Percentiles rank a stretch among this genome's conserved stretches.
Conservation (phyloP, 2,329 filamentous ascomycete genomes). For the Aspergillus pseudonomiae region DNA sequence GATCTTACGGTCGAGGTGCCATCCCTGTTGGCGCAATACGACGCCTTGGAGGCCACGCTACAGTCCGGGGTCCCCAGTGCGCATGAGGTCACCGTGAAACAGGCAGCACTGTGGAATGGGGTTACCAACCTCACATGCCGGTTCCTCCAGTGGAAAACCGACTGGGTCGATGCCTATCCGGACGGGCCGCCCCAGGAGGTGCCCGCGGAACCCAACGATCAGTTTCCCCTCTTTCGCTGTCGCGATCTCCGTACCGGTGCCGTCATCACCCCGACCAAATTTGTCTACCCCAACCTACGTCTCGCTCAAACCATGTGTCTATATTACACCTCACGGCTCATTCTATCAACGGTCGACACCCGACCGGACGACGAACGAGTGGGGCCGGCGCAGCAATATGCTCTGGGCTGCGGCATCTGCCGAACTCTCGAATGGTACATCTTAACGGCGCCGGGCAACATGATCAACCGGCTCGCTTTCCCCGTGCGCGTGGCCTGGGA, state of each 20-base stretch:
- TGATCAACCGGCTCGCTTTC: slow-evolving; percentile 45
- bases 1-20: slow-evolving; percentile 42
- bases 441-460: slow-evolving; percentile 38
- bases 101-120: slow-evolving; percentile 37
- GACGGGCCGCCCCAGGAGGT: slow-evolving; percentile 34
- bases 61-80: slow-evolving; percentile 26
- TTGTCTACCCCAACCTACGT: slow-evolving; percentile 40
- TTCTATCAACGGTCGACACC: slow-evolving; percentile 38
- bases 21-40: slow-evolving; percentile 33
- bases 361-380: slow-evolving; percentile 35
- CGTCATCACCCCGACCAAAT: slow-evolving; percentile 31
- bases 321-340: slow-evolving; percentile 37
- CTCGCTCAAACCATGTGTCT: slow-evolving; percentile 42
- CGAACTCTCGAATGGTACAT: slow-evolving; percentile 42
- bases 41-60: slow-evolving; percentile 31
- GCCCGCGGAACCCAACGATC: slow-evolving; percentile 25
- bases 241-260: slow-evolving; percentile 39
- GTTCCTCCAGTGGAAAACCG: slow-evolving; percentile 35
- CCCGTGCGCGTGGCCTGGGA: slow-evolving; percentile 43
- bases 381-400: slow-evolving; percentile 35
- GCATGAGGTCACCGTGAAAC: slow-evolving; percentile 38
- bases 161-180: slow-evolving; percentile 35
- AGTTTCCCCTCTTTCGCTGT: slow-evolving; percentile 38
- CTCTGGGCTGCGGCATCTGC: slow-evolving; percentile 39
- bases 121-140: slow-evolving; percentile 35